Percentiles rank a stretch among this genome's conserved stretches.
Evolutionary conservation across 1,284 basidiomycete species (phyloP).

Genomic region (Leccinum subrobustum): DNA sequence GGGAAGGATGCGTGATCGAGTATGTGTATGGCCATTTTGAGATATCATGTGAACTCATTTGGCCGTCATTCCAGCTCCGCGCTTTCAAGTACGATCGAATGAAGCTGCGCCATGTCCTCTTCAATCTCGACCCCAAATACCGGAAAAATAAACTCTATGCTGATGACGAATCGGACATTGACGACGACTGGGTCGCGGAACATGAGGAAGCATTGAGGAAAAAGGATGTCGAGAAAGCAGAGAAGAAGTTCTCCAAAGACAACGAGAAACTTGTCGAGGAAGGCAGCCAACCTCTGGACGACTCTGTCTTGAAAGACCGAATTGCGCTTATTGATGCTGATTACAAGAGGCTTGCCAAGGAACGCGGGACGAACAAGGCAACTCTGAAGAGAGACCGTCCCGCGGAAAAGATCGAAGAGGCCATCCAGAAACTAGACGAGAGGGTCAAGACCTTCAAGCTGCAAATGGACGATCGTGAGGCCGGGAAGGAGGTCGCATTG

Average conservation of each 20-base stretch:
- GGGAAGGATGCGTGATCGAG: slow-evolving; percentile 90
- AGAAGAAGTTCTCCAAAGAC: slow-evolving; percentile 88
- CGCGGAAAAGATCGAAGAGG: slow-evolving; percentile 74
- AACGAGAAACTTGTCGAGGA: slow-evolving; percentile 85
- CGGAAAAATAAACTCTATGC: slow-evolving; percentile 81
- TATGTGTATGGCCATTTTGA: slow-evolving; percentile 35
- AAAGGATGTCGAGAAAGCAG: slow-evolving; percentile 82
- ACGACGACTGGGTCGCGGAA: slow-evolving; percentile 85
- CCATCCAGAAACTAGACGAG: slow-evolving; percentile 76
- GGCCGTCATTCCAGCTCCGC: slow-evolving; percentile 48
- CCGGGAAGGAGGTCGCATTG: slow-evolving; percentile 90
- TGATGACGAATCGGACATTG: slow-evolving; percentile 88
- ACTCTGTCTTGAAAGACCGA: slow-evolving; percentile 64
- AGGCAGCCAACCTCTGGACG: slow-evolving; percentile 54
- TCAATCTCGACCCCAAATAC: slow-evolving; percentile 71
- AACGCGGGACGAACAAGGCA: slow-evolving; percentile 78
- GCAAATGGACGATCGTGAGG: slow-evolving; percentile 86
- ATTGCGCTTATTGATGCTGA: slow-evolving; percentile 75
- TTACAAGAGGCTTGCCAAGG: slow-evolving; percentile 74
- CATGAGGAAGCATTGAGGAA: slow-evolving; percentile 81
- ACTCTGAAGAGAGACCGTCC: slow-evolving; percentile 62
- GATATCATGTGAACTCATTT: slow-evolving; percentile 4
- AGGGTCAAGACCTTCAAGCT: slow-evolving; percentile 82
- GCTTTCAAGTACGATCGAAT: slow-evolving; percentile 91
- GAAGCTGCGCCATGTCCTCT: slow-evolving; percentile 84